phyloP scores from a whole-genome alignment of 169 alveolate species.

The Eimeria sp. region DNA sequence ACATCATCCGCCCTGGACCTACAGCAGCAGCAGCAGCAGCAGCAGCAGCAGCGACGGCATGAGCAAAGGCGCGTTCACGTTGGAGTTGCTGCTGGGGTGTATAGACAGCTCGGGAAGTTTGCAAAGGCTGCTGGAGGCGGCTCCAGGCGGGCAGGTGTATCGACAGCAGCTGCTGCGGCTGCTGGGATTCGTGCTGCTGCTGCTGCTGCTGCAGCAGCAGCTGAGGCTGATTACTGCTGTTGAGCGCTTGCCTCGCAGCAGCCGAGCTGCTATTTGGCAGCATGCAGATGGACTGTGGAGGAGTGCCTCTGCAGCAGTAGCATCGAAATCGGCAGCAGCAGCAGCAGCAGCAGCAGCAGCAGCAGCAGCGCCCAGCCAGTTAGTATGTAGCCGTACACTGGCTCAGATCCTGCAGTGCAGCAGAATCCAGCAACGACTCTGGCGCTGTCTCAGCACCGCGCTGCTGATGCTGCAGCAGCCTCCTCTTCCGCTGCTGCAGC shows the following conservation, averaged over 20 bases:
- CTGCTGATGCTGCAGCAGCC: conserved; percentile 26
- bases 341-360: conserved; percentile 45
- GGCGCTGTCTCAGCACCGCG: conserved; percentile 55
- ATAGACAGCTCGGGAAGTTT: conserved; percentile 24
- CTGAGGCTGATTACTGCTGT: conserved; percentile 29
- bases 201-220: conserved; percentile 57
- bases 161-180: conserved; percentile 56
- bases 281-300: conserved; percentile 26
- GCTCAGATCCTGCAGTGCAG: conserved; percentile 28
- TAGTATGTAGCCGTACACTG: conserved; percentile 5
- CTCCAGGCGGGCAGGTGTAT: not conserved
- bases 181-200: conserved; percentile 61
- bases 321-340: not conserved
- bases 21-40: conserved; percentile 42
- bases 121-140: conserved; percentile 25
- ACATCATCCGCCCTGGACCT: conserved; percentile 23
- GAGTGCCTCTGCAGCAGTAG: conserved; percentile 38
- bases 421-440: conserved; percentile 12
- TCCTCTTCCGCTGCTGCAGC: conserved; percentile 1
- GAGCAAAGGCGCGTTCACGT: not conserved
- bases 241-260: conserved; percentile 56
- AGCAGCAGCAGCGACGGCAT: not conserved
- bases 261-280: conserved; percentile 40
- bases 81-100: conserved; percentile 36
- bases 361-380: conserved; percentile 22